phyloP scores from a whole-genome alignment of 2,329 filamentous ascomycete species.

The Monosporascus sp. region DNA sequence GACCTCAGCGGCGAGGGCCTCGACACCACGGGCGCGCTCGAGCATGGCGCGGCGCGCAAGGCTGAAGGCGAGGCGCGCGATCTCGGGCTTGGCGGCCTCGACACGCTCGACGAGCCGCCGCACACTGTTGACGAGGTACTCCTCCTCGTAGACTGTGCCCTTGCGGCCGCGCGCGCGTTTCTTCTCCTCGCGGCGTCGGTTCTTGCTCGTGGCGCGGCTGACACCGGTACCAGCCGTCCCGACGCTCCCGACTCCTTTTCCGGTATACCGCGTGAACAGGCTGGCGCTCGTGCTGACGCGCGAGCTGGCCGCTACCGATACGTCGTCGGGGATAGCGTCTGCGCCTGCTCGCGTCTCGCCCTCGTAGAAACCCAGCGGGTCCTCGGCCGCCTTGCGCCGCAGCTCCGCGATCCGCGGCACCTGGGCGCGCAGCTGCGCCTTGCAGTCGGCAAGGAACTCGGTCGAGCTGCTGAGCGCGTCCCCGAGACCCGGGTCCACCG shows the following conservation, averaged over 20 bases:
- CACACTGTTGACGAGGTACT: constrained; percentile 89
- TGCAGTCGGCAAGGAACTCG: constrained; percentile 91
- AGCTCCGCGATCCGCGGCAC: constrained; percentile 82
- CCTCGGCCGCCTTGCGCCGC: constrained; percentile 71
- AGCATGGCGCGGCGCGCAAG: constrained; percentile 78
- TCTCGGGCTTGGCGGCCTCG: constrained; percentile 67
- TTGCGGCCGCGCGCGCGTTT: constrained; percentile 94
- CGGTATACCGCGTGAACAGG: constrained; percentile 89
- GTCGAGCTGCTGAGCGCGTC: constrained; percentile 80
- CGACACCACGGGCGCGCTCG: constrained; percentile 76
- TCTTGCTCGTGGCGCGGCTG: constrained; percentile 79
- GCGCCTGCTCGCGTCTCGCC: constrained; percentile 60
- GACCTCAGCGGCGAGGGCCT: constrained; percentile 69
- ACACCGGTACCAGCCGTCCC: constrained; percentile 69
- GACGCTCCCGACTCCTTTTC: constrained; percentile 53
- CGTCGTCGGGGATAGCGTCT: constrained; percentile 77
- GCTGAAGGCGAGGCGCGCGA: constrained; percentile 68
- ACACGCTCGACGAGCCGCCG: constrained; percentile 78
- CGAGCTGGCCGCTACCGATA: constrained; percentile 80
- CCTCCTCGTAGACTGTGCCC: constrained; percentile 95
- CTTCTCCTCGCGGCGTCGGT: constrained; percentile 83
- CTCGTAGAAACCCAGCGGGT: constrained; percentile 86
- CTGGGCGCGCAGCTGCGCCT: constrained; percentile 75
- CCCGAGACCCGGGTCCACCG: constrained; percentile 73
- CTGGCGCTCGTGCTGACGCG: constrained; percentile 77